Conservation (phyloP, 2,329 filamentous ascomycete species). For the Penicillium frequentans region DNA sequence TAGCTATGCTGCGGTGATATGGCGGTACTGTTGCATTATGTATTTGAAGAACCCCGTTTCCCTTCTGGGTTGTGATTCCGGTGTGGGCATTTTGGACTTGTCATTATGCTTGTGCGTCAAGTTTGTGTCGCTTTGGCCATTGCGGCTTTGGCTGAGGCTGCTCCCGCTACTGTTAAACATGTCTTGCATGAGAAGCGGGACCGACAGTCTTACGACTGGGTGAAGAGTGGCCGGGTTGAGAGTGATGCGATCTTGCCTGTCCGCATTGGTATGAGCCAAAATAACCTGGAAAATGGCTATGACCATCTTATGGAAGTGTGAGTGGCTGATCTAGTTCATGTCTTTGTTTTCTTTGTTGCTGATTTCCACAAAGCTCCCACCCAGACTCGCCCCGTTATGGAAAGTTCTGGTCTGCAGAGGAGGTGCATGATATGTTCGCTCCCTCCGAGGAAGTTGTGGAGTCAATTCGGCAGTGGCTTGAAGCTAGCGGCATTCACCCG, state of each 20-base stretch:
- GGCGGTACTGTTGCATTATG: not conserved
- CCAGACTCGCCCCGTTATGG: constrained; percentile 45
- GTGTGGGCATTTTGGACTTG: not conserved
- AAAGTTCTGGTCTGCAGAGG: constrained; percentile 43
- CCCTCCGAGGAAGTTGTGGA: constrained; percentile 48
- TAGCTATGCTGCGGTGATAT: not conserved
- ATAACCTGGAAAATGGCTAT: constrained; percentile 47
- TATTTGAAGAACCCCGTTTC: constrained; percentile 16
- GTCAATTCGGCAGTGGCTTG: constrained; percentile 56
- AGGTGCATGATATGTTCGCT: constrained; percentile 46
- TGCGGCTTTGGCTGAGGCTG: constrained; percentile 24
- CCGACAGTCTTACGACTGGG: constrained; percentile 35
- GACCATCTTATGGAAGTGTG: constrained; percentile 46
- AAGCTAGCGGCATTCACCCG: constrained; percentile 50
- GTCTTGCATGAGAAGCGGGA: constrained; percentile 46
- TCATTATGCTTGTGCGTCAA: constrained; percentile 18
- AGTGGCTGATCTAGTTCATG: not conserved
- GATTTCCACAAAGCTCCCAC: constrained; percentile 32
- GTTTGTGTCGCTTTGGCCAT: constrained; percentile 19
- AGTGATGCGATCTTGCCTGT: constrained; percentile 42
- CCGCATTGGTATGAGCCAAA: constrained; percentile 49
- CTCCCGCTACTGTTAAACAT: constrained; percentile 33
- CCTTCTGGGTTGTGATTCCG: not conserved
- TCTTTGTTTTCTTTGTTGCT: not conserved
- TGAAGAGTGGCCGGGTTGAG: constrained; percentile 38